Evolutionary conservation across 176 grass and related monocot species (phyloP), one percentile per base, ranked within the genome.

Genomic region (Puya raimondii): DNA sequence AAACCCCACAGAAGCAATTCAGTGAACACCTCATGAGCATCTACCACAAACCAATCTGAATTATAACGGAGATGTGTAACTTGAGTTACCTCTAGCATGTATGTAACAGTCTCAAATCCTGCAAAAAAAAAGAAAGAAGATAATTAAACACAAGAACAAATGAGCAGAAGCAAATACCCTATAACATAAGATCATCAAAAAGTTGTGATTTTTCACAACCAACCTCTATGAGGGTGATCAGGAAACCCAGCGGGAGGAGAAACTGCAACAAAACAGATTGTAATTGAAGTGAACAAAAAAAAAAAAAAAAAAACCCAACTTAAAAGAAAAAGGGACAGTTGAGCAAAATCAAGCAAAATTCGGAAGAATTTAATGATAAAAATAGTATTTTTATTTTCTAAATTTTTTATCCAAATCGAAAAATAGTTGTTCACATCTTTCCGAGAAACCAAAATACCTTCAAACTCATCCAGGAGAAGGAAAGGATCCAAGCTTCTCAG

Each of bases 51-150:
- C n/a, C 16, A 18, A 22, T 6, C n/a, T n/a, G 9, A 22, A 61
- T 18, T 2, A 3, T 7, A 42, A 61, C n/a, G 6, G 20, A 59
- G 20, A 59, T n/a, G 8, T 22, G 4, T 0, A 59, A 22, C 63
- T 16, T 58, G 48, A 10, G 54, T 0, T 58, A 90, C 91, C n/a
- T 95, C 63, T n/a, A 96, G 78, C 91, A 96, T 90, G 81, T 96
- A 96, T 68, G 91, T 96, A 3, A 90, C 91, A 23, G 91, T 96
- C 79, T 96, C 91, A 23, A 96, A 96, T 50, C 91, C 84, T 91
- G 80, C n/a, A n/a, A 64, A 74, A 16, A 20, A 11, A 49, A 75
- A 4, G 1, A 23, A 23, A 23, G 1, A 23, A 23, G 25, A 26
- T 33, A 23, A 17, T 23, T 51, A 2, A 22, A 23, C 9, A 15